Percentiles rank a stretch among this genome's conserved stretches.
Evolutionary conservation across 768 basidiomycete species (phyloP).

Genomic region (Rhizopogon roseolus): DNA sequence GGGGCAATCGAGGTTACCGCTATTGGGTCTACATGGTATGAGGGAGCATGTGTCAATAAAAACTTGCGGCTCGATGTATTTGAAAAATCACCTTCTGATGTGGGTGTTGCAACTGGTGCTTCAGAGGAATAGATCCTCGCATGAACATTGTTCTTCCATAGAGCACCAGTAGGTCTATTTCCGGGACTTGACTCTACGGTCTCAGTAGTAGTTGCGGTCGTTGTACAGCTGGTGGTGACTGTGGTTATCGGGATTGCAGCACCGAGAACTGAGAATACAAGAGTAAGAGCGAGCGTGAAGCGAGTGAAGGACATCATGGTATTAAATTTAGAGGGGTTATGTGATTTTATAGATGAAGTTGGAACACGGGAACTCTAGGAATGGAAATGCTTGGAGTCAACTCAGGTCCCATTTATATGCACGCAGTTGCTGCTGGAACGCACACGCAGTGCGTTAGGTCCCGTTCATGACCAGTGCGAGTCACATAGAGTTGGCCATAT

Average conservation of each 20-base stretch:
- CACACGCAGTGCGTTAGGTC: background rate
- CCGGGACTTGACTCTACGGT: too few species aligned
- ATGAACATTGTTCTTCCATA: too few species aligned
- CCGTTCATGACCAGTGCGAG: background rate
- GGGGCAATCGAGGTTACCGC: too few species aligned
- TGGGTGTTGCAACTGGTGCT: too few species aligned
- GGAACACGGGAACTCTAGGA: background rate
- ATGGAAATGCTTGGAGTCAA: background rate
- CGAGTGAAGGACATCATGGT: background rate
- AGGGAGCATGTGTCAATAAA: background rate
- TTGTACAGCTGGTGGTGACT: too few species aligned
- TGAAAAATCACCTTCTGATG: too few species aligned
- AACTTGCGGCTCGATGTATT: too few species aligned
- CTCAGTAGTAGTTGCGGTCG: too few species aligned
- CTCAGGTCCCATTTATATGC: background rate
- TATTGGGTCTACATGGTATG: background rate
- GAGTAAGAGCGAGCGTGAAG: background rate
- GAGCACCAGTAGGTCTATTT: too few species aligned
- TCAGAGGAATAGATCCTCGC: too few species aligned
- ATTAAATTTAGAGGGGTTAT: background rate
- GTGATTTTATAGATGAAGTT: background rate
- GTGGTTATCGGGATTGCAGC: conserved; percentile 6
- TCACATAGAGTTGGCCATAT: background rate
- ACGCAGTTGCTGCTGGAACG: background rate
- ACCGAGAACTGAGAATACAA: conserved; percentile 12